Base-by-base conservation (phyloP, 1,284 basidiomycete species). In the Marasmius sp. region DNA sequence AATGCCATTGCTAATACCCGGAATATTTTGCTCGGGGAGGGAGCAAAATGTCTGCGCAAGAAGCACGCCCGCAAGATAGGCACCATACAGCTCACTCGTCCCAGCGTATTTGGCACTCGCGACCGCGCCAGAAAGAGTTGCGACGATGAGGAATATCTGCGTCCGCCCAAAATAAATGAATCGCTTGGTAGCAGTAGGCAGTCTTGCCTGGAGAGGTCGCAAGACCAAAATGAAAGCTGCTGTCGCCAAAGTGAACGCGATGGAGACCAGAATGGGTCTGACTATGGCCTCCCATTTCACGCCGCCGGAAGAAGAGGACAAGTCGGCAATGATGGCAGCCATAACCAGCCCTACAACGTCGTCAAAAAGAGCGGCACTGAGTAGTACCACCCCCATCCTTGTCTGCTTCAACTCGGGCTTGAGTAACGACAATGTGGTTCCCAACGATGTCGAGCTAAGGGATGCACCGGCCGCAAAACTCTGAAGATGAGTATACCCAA, bases 41-140 rank as follows among this genome's bases (percentile, higher is more conserved):
- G 55, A 36, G 56, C 55, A 34, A 37, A 75, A 76, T 3, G 72
- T 58, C 45, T 73, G 65, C 11, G 70, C 60, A 4, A 77, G 63
- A 33, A 72, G 72, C 12, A 73, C 68, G 14, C 77, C 76, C 3
- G 74, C 72, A 3, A 79, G 72, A 64, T 77, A 77, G 3, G 75
- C 75, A 7, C 77, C 77, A 57, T 77, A 77, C 9, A 79, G 66
- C 58, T 79, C 76, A 61, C 75, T 77, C 1, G 76, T 77, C 39
- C 76, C 76, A 2, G 76, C 73, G 59, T 76, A 78, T 14, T 70
- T 69, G 1, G 74, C 66, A 5, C 70, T 74, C n/a, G 74, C 72
- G 1, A 78, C 72, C 41, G 74, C 74, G 3, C 71, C 74, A 6
- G 70, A 72, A 6, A 76, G 64, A 1, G 67, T 58, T 5, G 61